Evolutionary conservation across 2,329 filamentous ascomycete genomes (phyloP).

Genomic region (Alternaria postmessia): DNA sequence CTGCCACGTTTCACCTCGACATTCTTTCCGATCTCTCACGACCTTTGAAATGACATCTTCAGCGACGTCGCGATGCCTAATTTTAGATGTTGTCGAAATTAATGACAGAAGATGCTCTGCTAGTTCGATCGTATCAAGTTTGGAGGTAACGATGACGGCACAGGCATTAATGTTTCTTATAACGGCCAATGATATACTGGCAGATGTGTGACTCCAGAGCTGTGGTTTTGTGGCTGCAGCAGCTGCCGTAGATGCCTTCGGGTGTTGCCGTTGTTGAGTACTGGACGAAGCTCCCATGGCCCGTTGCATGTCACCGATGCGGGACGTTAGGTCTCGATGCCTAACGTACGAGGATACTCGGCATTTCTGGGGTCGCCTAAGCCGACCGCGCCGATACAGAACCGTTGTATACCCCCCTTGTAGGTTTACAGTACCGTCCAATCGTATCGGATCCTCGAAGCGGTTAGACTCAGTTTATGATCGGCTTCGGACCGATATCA

Average conservation of each 20-base stretch:
- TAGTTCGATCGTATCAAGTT: background rate
- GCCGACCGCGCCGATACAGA: background rate
- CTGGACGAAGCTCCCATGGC: background rate
- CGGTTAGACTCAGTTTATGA: background rate
- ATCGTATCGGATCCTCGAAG: background rate
- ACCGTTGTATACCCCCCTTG: background rate
- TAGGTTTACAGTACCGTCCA: background rate
- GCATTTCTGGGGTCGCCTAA: slow-evolving; percentile 1
- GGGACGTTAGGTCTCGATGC: background rate
- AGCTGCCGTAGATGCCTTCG: background rate
- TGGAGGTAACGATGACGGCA: background rate
- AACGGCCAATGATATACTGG: background rate
- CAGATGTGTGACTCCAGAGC: background rate
- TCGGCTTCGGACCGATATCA: background rate
- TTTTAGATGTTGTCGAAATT: background rate
- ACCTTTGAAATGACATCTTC: background rate
- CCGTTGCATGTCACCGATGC: background rate
- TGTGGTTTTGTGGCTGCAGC: background rate
- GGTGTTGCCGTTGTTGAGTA: background rate
- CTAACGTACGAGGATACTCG: background rate
- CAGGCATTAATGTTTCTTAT: background rate
- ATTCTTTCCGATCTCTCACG: background rate
- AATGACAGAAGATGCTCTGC: background rate
- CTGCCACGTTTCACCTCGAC: slow-evolving; percentile 7
- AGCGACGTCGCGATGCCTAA: background rate